A percentile compares a stretch with the other conserved stretches of the same genome.
Evolutionary conservation across 2,329 filamentous ascomycete species (phyloP).

Genomic region (Botrytis elliptica): DNA sequence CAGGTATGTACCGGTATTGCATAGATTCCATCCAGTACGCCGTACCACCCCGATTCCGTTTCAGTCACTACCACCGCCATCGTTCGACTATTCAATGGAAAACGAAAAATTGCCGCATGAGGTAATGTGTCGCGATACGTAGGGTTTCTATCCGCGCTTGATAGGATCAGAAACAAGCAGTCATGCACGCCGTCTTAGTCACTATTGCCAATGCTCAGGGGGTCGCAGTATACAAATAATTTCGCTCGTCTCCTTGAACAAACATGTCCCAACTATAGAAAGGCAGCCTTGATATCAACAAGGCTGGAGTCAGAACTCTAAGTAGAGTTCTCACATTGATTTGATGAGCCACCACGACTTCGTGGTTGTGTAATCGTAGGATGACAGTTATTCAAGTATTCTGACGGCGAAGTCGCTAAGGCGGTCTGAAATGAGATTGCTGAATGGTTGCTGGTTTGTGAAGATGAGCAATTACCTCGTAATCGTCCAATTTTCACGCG

Average conservation of each 20-base stretch:
- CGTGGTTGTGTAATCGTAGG: not conserved
- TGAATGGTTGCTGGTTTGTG: not conserved
- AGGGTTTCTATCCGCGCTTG: not conserved
- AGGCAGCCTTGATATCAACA: not conserved
- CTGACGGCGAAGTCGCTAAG: constrained; percentile 13
- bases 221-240: not conserved
- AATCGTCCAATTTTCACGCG: not conserved
- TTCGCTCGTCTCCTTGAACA: not conserved
- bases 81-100: not conserved
- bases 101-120: not conserved
- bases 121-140: not conserved
- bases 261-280: not conserved
- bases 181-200: constrained; percentile 12
- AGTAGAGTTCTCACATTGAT: constrained; percentile 14
- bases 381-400: not conserved
- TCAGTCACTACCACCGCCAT: not conserved
- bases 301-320: not conserved
- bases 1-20: not conserved
- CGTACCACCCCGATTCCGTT: not conserved
- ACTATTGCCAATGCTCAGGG: not conserved
- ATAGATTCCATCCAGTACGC: not conserved
- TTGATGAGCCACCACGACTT: constrained; percentile 16
- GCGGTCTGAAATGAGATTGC: not conserved
- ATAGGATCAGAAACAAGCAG: not conserved
- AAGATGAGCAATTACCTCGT: not conserved